Conservation (phyloP, 2,329 filamentous ascomycete genomes). For the Emydomyces testavorans region DNA sequence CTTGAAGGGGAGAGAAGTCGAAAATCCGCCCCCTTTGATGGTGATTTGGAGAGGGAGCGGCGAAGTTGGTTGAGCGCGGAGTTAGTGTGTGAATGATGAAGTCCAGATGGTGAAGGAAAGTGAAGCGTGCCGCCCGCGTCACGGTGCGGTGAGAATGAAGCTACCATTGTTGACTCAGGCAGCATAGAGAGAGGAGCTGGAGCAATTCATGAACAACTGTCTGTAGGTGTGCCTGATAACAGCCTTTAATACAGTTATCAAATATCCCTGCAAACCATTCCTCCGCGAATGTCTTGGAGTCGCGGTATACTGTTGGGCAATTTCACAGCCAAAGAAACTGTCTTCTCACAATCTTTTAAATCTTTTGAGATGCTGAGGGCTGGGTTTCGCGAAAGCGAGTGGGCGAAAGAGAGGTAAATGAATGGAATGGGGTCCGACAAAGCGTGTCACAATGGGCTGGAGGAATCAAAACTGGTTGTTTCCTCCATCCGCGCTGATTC, state of each 20-base stretch:
- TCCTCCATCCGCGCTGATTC: slow-evolving; percentile 12
- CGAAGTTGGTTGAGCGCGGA: slow-evolving; percentile 71
- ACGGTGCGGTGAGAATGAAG: slow-evolving; percentile 40
- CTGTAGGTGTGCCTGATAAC: too few relatives aligned
- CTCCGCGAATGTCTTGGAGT: not conserved
- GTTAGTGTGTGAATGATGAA: slow-evolving; percentile 70
- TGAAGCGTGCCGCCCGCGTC: slow-evolving; percentile 64
- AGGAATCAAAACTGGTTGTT: not conserved
- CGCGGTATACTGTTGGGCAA: too few relatives aligned
- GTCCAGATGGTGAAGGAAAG: slow-evolving; percentile 72
- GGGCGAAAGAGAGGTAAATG: not conserved
- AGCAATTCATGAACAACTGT: slow-evolving; percentile 32
- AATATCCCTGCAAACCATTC: too few relatives aligned
- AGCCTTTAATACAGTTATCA: too few relatives aligned
- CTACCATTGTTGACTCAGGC: slow-evolving; percentile 29
- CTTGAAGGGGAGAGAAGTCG: slow-evolving; percentile 46
- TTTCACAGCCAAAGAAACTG: not conserved
- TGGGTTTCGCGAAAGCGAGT: not conserved
- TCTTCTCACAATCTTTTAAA: not conserved
- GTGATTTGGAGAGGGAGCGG: slow-evolving; percentile 83
- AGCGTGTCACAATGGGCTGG: slow-evolving; percentile 1
- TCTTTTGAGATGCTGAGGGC: not conserved
- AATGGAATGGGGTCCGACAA: not conserved
- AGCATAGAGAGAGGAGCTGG: slow-evolving; percentile 33
- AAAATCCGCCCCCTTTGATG: slow-evolving; percentile 66